These are phyloP conservation scores for Nematodospora valgi DNA, from an alignment of 805 yeast genomes.

Conservation along the genomic window DNA sequence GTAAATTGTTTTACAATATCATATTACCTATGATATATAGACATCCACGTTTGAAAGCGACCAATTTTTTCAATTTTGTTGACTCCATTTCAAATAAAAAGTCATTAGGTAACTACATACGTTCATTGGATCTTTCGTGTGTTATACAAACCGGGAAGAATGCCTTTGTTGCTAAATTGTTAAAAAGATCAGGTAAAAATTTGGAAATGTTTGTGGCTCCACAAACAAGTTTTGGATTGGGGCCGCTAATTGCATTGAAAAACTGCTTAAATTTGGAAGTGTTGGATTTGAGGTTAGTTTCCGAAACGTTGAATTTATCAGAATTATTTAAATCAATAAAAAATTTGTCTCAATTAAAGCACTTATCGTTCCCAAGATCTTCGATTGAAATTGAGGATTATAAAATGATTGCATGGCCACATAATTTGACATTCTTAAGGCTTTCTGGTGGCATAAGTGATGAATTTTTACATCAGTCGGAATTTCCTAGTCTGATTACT, in stretches of 20 bases:
- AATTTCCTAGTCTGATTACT: conserved; percentile 71
- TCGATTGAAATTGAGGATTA: conserved; percentile 67
- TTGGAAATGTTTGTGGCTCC: conserved; percentile 80
- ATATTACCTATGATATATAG: conserved; percentile 65
- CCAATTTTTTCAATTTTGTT: conserved; percentile 71
- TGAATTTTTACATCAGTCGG: conserved; percentile 64
- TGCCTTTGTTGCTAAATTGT: conserved; percentile 78
- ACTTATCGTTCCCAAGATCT: conserved; percentile 83
- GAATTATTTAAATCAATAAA: conserved; percentile 76
- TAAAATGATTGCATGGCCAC: conserved; percentile 70
- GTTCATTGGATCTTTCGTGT: conserved; percentile 65
- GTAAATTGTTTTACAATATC: conserved; percentile 55
- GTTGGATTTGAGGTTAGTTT: conserved; percentile 20
- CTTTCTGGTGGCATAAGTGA: conserved; percentile 89
- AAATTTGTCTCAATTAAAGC: conserved; percentile 59
- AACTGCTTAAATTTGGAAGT: conserved; percentile 44
- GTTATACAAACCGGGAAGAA: conserved; percentile 91
- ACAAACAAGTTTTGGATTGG: conserved; percentile 89
- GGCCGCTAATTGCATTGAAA: conserved; percentile 80
- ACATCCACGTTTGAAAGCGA: conserved; percentile 59
- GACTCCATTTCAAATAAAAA: conserved; percentile 55
- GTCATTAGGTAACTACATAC: conserved; percentile 56
- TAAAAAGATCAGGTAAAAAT: conserved; percentile 69
- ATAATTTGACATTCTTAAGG: conserved; percentile 63
- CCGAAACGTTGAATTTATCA: conserved; percentile 82